Base-by-base conservation (phyloP, 495 filamentous ascomycete species). In the Talaromyces borbonicus region DNA sequence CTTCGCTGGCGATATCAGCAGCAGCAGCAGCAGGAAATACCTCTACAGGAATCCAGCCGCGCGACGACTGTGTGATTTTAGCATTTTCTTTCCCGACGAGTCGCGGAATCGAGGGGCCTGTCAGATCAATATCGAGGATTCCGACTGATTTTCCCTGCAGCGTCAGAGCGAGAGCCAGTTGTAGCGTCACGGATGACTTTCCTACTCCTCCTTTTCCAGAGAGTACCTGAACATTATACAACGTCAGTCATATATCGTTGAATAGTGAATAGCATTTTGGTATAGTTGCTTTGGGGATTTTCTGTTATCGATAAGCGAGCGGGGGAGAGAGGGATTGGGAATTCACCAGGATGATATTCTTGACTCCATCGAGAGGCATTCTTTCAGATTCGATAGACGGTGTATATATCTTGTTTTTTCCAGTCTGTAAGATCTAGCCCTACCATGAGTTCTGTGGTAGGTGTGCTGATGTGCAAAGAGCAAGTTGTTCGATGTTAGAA, bases 201-300 rank as follows among this genome's bases (percentile, higher is more conserved):
- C 92, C 92, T 2, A 98, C 92, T 49, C 92, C 92, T 51, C 92
- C 92, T 72, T 98, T 98, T 54, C 92, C 92, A 5, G 93, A 97
- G 48, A 98, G 87, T 52, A 98, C 62, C 68, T 72, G 49, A 14
- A 46, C 11, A 26, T n/a, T n/a, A 27, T 9, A 5, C 0, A 23
- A 25, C 1, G 32, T 55, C 16, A 19, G 37, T 49, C 5, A 52
- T 32, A 27, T 20, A 20, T 29, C 35, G 8, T 22, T 5, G 12
- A 38, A 20, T 8, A 22, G 22, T 3, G 6, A 5, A 6, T 11
- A 6, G 5, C 33, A 36, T 9, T 12, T 2, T 18, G 16, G 3
- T 3, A 22, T 15, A 11, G 18, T 32, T 4, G 4, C 3, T 0
- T 29, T 2, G 14, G n/a, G n/a, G 16, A 30, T 43, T 43, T 2